Percentiles rank a stretch among this genome's conserved stretches.
Evolutionary conservation across 2,329 filamentous ascomycete species (phyloP).

Genomic region (Colletotrichum sp.): DNA sequence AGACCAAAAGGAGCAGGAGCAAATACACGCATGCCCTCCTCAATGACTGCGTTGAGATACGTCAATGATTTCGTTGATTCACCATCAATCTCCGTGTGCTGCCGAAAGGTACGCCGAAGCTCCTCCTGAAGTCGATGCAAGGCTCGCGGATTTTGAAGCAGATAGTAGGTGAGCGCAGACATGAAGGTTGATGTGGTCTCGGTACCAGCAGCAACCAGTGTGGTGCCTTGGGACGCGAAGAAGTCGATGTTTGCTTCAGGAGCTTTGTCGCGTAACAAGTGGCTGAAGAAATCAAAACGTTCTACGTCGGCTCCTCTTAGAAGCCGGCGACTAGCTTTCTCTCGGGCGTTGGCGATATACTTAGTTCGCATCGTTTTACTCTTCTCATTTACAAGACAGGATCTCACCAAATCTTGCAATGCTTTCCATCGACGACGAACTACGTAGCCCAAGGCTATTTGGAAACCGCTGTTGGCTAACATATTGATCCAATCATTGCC

Average conservation of each 20-base stretch:
- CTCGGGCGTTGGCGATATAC: neutral
- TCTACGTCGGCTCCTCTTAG: neutral
- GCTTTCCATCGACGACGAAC: neutral
- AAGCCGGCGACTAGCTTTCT: neutral
- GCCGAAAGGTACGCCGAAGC: neutral
- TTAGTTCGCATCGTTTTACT: neutral
- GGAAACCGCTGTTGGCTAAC: conserved; percentile 5
- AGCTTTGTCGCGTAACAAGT: neutral
- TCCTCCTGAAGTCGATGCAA: neutral
- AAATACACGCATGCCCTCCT: conserved; percentile 8
- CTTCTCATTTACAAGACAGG: neutral
- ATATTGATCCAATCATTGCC: neutral
- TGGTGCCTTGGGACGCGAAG: neutral
- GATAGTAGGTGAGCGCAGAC: neutral
- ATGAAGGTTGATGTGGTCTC: conserved; percentile 4
- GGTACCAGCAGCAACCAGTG: neutral
- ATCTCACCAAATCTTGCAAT: neutral
- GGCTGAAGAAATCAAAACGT: conserved; percentile 3
- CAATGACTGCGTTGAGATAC: neutral
- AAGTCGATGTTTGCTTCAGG: neutral
- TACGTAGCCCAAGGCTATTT: neutral
- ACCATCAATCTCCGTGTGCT: neutral
- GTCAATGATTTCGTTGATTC: neutral
- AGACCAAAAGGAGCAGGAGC: neutral
- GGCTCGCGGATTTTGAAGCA: neutral